These are phyloP conservation scores for Entophlyctis luteolus DNA, from an alignment of 192 early-diverging fungal genomes.

Conservation along the genomic window DNA sequence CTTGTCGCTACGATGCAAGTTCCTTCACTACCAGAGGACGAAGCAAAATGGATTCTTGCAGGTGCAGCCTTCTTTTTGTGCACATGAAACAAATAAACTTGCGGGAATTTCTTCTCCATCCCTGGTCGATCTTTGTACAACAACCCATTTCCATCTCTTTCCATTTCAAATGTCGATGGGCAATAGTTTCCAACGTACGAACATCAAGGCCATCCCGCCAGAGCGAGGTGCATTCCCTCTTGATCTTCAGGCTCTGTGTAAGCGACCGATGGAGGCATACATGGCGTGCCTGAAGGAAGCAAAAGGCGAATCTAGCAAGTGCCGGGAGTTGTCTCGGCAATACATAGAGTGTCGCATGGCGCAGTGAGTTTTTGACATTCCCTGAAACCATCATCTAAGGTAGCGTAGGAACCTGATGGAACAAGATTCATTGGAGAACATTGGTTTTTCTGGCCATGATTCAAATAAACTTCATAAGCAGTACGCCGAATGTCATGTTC, in stretches of 20 bases:
- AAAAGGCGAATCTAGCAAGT: conserved; percentile 63
- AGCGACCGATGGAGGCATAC: conserved; percentile 71
- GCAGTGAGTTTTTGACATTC: not conserved
- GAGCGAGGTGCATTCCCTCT: conserved; percentile 87
- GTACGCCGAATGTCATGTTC: not conserved
- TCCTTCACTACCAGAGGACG: conserved; percentile 30
- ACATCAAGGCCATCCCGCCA: conserved; percentile 61
- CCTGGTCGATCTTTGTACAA: too few relatives aligned
- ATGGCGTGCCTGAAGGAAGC: conserved; percentile 71
- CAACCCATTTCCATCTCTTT: not conserved
- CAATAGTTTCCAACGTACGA: conserved; percentile 21
- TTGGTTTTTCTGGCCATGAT: not conserved
- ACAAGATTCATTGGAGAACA: not conserved
- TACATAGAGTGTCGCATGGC: conserved; percentile 90
- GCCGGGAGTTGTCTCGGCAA: conserved; percentile 66
- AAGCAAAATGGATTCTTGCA: conserved; percentile 41
- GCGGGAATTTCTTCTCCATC: too few relatives aligned
- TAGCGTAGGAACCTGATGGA: conserved; percentile 38
- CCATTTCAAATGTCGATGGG: conserved; percentile 28
- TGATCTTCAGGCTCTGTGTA: conserved; percentile 85
- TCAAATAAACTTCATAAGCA: not conserved
- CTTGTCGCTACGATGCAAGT: conserved; percentile 35
- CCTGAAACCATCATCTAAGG: not conserved
- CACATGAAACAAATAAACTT: conserved; percentile 1
- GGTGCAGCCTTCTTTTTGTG: conserved; percentile 49